These are phyloP conservation scores for Clarireedia hainanense DNA, from an alignment of 2,329 filamentous ascomycete genomes.

Conservation along the genomic window DNA sequence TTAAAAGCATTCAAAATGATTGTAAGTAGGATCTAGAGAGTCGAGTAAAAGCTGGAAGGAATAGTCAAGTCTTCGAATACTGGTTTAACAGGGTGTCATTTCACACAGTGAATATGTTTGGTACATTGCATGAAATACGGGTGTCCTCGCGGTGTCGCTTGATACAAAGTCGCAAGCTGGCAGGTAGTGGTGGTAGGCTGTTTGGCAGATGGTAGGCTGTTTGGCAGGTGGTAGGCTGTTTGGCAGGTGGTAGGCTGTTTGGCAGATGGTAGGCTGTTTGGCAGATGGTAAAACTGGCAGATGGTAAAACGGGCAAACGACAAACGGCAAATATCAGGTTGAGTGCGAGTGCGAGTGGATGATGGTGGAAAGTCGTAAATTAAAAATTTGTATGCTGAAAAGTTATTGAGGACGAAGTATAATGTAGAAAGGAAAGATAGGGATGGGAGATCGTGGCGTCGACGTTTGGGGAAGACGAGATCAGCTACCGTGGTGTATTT, in stretches of 20 bases:
- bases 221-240: no score
- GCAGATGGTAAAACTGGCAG: no score
- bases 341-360: not conserved
- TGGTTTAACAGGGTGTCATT: not conserved
- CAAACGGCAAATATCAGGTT: no score
- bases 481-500: no score
- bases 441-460: no score
- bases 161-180: constrained; percentile 7
- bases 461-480: no score
- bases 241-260: no score
- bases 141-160: constrained; percentile 4
- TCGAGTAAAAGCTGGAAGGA: not conserved
- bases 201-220: not conserved
- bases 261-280: no score
- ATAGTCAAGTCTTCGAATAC: not conserved
- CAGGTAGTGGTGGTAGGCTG: not conserved
- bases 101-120: not conserved
- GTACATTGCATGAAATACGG: constrained; percentile 3
- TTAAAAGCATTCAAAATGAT: constrained; percentile 28
- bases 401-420: no score
- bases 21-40: not conserved
- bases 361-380: not conserved
- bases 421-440: no score
- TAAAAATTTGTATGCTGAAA: no score
- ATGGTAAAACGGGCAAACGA: no score